Evolutionary conservation across 2,329 filamentous ascomycete genomes (phyloP).

Genomic region (Pestalotiopsis sp.): DNA sequence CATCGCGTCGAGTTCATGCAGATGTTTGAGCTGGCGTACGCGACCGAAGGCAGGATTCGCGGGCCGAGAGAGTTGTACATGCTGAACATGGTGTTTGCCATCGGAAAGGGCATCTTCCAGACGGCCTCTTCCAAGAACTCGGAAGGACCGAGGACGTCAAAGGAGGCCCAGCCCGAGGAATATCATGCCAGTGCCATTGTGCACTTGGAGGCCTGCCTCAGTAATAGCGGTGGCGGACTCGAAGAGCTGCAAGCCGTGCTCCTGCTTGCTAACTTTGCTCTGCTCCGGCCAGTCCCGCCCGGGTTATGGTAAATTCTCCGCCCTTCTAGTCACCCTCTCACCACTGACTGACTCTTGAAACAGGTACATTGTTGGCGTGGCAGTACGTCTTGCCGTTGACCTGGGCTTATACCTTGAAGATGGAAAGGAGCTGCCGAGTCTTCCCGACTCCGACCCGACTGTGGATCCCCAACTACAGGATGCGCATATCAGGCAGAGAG

Average conservation of each 20-base stretch:
- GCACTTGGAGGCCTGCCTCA: conserved; percentile 84
- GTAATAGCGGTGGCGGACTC: conserved; percentile 81
- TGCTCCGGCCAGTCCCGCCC: conserved; percentile 86
- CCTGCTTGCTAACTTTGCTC: conserved; percentile 84
- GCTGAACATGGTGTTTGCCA: conserved; percentile 96
- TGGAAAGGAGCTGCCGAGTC: conserved; percentile 54
- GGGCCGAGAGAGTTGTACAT: conserved; percentile 86
- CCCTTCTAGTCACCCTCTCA: not conserved
- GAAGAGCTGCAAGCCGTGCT: conserved; percentile 94
- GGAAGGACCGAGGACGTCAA: conserved; percentile 23
- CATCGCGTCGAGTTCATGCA: conserved; percentile 88
- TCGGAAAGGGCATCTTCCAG: conserved; percentile 90
- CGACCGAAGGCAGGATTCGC: conserved; percentile 62
- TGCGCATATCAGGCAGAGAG: conserved; percentile 52
- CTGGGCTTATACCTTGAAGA: conserved; percentile 93
- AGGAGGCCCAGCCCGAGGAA: conserved; percentile 79
- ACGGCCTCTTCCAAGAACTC: conserved; percentile 49
- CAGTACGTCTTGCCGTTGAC: conserved; percentile 86
- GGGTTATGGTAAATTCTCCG: conserved; percentile 70
- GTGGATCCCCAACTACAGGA: conserved; percentile 20
- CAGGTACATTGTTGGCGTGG: conserved; percentile 90
- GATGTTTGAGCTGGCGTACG: conserved; percentile 81
- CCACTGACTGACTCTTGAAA: not conserved
- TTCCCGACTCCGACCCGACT: not conserved
- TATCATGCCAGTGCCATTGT: conserved; percentile 95